Conservation (phyloP, 2,329 filamentous ascomycete genomes). For the Macrophomina phaseolina region DNA sequence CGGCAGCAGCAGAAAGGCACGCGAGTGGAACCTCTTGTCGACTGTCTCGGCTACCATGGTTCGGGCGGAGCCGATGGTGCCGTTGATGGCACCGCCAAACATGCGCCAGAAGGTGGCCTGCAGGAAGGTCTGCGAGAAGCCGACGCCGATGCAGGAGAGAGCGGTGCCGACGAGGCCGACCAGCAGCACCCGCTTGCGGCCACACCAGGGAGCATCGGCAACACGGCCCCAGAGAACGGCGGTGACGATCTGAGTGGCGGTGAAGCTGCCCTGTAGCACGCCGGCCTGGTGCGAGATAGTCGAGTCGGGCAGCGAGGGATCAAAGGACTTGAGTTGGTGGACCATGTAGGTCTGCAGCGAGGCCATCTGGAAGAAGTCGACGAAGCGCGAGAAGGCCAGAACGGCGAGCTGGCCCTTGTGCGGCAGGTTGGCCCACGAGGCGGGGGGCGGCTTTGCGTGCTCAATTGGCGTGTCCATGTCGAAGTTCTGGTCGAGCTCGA, state of each 20-base stretch:
- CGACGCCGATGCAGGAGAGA: constrained; percentile 47
- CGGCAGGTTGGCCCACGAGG: constrained; percentile 48
- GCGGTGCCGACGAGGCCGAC: constrained; percentile 48
- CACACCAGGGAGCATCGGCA: constrained; percentile 52
- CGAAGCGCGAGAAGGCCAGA: constrained; percentile 48
- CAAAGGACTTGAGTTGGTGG: constrained; percentile 50
- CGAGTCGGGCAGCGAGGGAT: constrained; percentile 52
- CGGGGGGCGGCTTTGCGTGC: constrained; percentile 25
- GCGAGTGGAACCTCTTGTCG: constrained; percentile 48
- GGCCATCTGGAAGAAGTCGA: constrained; percentile 53
- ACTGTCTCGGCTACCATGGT: constrained; percentile 51
- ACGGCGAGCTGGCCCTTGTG: constrained; percentile 49
- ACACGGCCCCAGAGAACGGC: constrained; percentile 50
- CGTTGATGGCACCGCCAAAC: constrained; percentile 49
- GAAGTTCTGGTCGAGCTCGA: constrained; percentile 23
- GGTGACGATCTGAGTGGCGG: constrained; percentile 50
- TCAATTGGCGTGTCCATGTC: constrained; percentile 26
- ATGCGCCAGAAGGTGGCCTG: constrained; percentile 51
- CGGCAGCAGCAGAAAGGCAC: constrained; percentile 48
- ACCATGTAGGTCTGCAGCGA: constrained; percentile 53
- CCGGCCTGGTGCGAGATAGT: constrained; percentile 51
- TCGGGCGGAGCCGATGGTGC: constrained; percentile 48
- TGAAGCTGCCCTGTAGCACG: constrained; percentile 49
- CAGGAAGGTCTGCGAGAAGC: constrained; percentile 44
- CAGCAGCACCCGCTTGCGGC: constrained; percentile 47